Base-by-base conservation (phyloP, 371 early-diverging fungal genomes). In the Apophysomyces sp. region DNA sequence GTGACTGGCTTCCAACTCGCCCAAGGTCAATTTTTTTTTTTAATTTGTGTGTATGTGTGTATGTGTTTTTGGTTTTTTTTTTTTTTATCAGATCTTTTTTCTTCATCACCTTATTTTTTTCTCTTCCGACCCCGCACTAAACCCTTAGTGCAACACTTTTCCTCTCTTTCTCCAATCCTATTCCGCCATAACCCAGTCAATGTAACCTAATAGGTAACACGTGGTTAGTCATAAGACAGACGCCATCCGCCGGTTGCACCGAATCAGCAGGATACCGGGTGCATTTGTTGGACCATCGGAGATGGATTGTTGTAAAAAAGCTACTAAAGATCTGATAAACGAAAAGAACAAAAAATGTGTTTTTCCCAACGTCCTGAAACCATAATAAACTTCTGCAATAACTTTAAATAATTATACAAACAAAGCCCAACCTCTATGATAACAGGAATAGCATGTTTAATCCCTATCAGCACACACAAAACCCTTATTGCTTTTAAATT, bases 191-290 rank as follows among this genome's bases (percentile, higher is more conserved):
- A 44, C 49, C 49, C 21, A 21, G 21, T 44, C 8, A 21, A 44
- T 44, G 49, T 44, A 44, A 44, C 49, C 49, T 21, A 4, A 9
- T 7, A 21, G 7, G 49, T 44, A 44, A 44, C 49, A 44, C 49
- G 49, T 44, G 49, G 49, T 44, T 44, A 21, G 49, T 44, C 49
- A 44, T n/a, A 44, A 44, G 49, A 44, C 21, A 21, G 9, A 11
- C 49, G 49, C 49, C 49, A 21, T 44, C 49, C 49, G 49, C 49
- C 49, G 49, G 49, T 44, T 44, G 49, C 49, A 44, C 49, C 49
- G 49, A 44, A 44, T 44, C 49, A 44, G 49, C 49, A 44, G 49
- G 49, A 44, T 44, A 44, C 49, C 49, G 49, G 49, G 49, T 44
- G 49, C 49, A 21, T 44, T 44, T 37, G 15, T 37, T 44, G 49